Base-by-base conservation (phyloP, 2,329 filamentous ascomycete genomes). In the Verticillium tricorpus region DNA sequence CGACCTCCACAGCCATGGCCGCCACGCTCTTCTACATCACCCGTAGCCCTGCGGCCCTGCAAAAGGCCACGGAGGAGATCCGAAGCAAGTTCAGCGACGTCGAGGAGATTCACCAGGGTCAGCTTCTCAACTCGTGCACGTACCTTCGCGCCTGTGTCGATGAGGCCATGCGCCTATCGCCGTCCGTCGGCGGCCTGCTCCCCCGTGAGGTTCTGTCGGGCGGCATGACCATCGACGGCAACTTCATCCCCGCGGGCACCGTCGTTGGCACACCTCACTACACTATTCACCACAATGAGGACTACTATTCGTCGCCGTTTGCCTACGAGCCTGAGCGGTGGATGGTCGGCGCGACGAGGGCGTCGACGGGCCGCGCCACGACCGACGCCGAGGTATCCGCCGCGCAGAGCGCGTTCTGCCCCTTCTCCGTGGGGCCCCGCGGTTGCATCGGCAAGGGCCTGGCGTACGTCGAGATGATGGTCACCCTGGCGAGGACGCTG, bases 401-500 rank as follows among this genome's bases (percentile, higher is more conserved):
- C 5, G 88, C 89, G 2, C 83, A 89, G 58, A 82, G 80, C 37
- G 90, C 90, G 0, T 94, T 91, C 74, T 92, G 88, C 65, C 89
- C 91, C 1, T 92, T 92, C 68, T 87, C 84, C 56, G 78, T 91
- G 64, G 89, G 89, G 0, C 86, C 88, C 0, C 77, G 89, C 12
- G 88, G 88, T 2, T 92, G 89, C 69, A 90, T 92, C 60, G 89
- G 89, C 0, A 91, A 91, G 79, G 82, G 83, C 0, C 74, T 90
- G 55, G 88, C 88, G 2, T 89, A 90, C 67, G 80, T 84, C 55
- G 88, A 91, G 77, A 84, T 90, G 82, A 84, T 78, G 59, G 82
- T 85, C 5, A 84, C 86, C 2, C 72, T 91, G 60, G 88, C 87
- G 37, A 74, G 87, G 15, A 78, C 86, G 22, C 69, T 91, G 62